Conservation (phyloP, 2,329 filamentous ascomycete species). For the Penicillium polonicum region DNA sequence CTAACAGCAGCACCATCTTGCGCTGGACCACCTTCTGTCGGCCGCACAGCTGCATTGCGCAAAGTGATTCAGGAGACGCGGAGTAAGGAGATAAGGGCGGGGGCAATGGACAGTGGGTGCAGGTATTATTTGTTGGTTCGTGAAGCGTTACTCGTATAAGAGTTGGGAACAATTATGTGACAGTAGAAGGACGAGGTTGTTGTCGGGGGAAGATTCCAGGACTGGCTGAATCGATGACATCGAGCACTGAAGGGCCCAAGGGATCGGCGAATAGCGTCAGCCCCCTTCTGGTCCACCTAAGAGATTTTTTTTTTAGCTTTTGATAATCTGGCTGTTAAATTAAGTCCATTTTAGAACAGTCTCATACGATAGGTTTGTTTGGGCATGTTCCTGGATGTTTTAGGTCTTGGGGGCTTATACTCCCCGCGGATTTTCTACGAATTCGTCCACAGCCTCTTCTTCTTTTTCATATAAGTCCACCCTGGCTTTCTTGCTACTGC, state of each 20-base stretch:
- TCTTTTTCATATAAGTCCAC: background rate
- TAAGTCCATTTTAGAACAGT: background rate
- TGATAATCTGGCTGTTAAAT: background rate
- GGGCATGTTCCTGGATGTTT: background rate
- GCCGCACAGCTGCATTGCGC: conserved; percentile 60
- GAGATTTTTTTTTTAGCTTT: background rate
- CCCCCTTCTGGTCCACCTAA: conserved; percentile 44
- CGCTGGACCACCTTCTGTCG: conserved; percentile 84
- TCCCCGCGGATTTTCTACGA: background rate
- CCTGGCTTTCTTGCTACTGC: background rate
- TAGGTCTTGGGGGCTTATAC: background rate
- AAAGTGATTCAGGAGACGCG: conserved; percentile 3
- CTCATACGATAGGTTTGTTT: background rate
- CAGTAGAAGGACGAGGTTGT: conserved; percentile 39
- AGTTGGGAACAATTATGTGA: conserved; percentile 24
- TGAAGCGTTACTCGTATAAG: conserved; percentile 4
- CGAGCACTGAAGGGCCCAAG: conserved; percentile 24
- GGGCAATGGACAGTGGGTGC: background rate
- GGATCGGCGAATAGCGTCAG: conserved; percentile 52
- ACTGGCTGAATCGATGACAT: conserved; percentile 38
- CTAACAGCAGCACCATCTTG: conserved; percentile 88
- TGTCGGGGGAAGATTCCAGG: conserved; percentile 26
- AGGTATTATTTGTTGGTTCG: conserved; percentile 1
- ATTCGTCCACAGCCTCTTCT: background rate
- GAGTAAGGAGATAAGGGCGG: background rate